Evolutionary conservation across 768 basidiomycete genomes (phyloP).

Genomic region (Suillus subluteus): DNA sequence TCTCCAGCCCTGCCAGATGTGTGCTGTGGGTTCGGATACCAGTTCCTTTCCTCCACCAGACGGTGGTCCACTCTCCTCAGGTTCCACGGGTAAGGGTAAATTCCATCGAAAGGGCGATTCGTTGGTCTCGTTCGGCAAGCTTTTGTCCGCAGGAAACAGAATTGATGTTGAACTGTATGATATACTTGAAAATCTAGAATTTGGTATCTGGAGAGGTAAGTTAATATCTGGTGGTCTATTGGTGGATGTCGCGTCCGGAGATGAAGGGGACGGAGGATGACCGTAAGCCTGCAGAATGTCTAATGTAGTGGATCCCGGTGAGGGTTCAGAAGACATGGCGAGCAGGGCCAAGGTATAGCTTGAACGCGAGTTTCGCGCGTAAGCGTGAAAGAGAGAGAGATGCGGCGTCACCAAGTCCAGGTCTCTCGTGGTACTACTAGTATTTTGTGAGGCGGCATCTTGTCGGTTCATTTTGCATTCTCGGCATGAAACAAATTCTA

Average conservation of each 20-base stretch:
- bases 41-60: conserved; percentile 9
- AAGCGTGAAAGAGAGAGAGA: conserved; percentile 15
- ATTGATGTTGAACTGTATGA: conserved; percentile 28
- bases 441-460: conserved; percentile 1
- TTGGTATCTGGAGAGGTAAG: conserved; percentile 16
- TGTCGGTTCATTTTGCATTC: conserved; percentile 4
- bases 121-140: conserved; percentile 22
- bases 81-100: conserved; percentile 24
- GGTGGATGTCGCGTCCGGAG: conserved; percentile 2
- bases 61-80: conserved; percentile 9
- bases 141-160: conserved; percentile 25
- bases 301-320: conserved; percentile 35
- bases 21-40: conserved; percentile 14
- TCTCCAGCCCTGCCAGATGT: conserved; percentile 54
- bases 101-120: conserved; percentile 38
- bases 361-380: conserved; percentile 9
- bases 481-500: conserved; percentile 22
- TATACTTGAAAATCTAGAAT: conserved; percentile 27
- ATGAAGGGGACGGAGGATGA: conserved; percentile 11
- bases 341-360: background rate
- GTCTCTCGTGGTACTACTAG: background rate
- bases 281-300: conserved; percentile 31
- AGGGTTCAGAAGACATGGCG: conserved; percentile 17
- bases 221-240: background rate
- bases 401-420: background rate